Evolutionary conservation across 345 rosid genomes (phyloP), one percentile per base, ranked within the genome.

Genomic region (Rhodamnia rubescens): DNA sequence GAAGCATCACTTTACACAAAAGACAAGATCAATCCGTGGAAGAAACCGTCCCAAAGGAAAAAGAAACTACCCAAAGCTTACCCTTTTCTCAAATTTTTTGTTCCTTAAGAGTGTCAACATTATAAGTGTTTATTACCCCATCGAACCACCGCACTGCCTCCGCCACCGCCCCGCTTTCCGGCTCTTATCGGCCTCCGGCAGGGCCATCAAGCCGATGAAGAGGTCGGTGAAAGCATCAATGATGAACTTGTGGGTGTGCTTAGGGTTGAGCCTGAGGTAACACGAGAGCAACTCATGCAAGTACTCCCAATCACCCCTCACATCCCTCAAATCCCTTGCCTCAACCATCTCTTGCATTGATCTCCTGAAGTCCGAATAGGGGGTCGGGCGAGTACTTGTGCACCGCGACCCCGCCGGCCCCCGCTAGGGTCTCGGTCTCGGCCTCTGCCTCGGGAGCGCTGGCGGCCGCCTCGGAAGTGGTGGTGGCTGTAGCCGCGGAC

Each of bases 321-420:
- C 91, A 86, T 94, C 95, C 44, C 58, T 85, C 24, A 84, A 20
- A 64, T 90, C 90, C 87, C 95, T 92, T 7, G 98, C 95, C 87
- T 95, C 96, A 3, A 97, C 91, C 99, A 97, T 97, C 88, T 95
- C 98, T 78, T 88, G 91, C 98, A 95, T 97, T 69, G 98, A 97
- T n/a, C 83, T n/a, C 52, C 92, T 90, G 61, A 97, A 97, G 85
- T 97, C 99, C 15, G 69, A 78, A 89, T 93, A 93, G 29, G 29
- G 98, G 99, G 86, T 95, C 96, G 54, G 94, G 92, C 4, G 99
- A 95, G 85, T 86, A 93, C 56, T 92, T 95, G 88, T 83, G 91
- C 9, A 94, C 90, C 32, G 94, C 96, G 69, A 88, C 89, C 29
- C 95, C 96, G 29, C 96, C 95, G 54, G 84, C 84, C 47, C 81